phyloP scores from a whole-genome alignment of 208 protist species.

The Trypanosoma lewisi region DNA sequence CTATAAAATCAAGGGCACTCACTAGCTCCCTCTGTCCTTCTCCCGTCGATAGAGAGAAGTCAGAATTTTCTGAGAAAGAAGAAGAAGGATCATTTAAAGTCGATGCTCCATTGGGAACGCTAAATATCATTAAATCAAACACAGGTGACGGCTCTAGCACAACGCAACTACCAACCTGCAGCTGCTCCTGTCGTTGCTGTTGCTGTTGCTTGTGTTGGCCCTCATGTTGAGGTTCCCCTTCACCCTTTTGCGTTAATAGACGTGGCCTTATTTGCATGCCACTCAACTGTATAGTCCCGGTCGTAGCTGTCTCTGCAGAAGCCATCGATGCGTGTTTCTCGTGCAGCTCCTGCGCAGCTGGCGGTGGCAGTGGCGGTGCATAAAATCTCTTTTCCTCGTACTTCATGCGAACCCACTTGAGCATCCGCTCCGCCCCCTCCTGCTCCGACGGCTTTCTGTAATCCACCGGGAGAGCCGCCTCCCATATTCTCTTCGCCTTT shows the following conservation, averaged over 20 bases:
- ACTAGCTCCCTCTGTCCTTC: neutral
- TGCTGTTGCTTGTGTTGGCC: neutral
- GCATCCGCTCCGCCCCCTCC: constrained; percentile 35
- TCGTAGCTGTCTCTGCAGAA: neutral
- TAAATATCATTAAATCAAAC: constrained; percentile 9
- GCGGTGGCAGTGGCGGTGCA: neutral
- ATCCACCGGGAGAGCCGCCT: constrained; percentile 44
- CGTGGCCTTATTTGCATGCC: constrained; percentile 3
- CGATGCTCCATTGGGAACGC: neutral
- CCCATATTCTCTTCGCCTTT: constrained; percentile 38
- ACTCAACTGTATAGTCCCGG: neutral
- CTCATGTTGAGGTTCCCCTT: neutral
- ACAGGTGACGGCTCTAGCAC: neutral
- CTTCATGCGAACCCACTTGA: constrained; percentile 67
- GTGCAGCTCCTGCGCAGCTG: too few relatives aligned
- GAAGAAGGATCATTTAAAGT: neutral
- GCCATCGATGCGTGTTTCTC: neutral
- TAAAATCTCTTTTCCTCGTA: constrained; percentile 70
- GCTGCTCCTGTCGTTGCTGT: neutral
- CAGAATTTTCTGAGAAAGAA: neutral
- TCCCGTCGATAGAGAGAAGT: neutral
- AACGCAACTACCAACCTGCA: neutral
- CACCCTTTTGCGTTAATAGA: neutral
- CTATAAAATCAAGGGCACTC: constrained; percentile 13
- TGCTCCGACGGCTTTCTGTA: constrained; percentile 40